A percentile compares a stretch with the other conserved stretches of the same genome.
These are phyloP conservation scores for Musa troglodytarum DNA, from an alignment of 176 grass and related monocot genomes.

Conservation along the genomic window DNA sequence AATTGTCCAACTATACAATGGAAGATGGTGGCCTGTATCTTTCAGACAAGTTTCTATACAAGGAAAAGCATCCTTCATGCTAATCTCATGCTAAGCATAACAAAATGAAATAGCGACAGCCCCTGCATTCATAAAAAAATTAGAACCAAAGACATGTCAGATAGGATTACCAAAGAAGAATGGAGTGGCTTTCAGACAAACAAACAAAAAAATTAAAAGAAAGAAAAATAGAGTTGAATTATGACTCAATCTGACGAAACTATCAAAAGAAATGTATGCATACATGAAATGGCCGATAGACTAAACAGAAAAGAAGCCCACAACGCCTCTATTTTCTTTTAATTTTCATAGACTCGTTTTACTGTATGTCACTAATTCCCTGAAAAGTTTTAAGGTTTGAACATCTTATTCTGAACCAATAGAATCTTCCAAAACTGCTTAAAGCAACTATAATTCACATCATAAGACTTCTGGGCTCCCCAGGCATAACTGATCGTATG, in stretches of 20 bases:
- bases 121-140: not conserved
- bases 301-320: not conserved
- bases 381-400: no score
- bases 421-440: no score
- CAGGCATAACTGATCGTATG: not conserved
- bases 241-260: not conserved
- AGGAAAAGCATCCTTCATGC: not conserved
- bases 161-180: not conserved
- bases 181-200: not conserved
- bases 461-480: no score
- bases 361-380: no score
- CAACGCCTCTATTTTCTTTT: not conserved
- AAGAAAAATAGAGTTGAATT: not conserved
- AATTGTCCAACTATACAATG: not conserved
- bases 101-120: not conserved
- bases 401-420: no score
- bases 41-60: not conserved
- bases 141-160: not conserved
- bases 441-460: no score
- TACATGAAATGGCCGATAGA: not conserved
- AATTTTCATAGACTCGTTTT: no score
- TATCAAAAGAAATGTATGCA: not conserved
- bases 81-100: not conserved
- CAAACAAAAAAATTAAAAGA: not conserved
- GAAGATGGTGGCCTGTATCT: not conserved